These are phyloP conservation scores for Gremmenia infestans DNA, from an alignment of 2,329 filamentous ascomycete species.

Conservation along the genomic window DNA sequence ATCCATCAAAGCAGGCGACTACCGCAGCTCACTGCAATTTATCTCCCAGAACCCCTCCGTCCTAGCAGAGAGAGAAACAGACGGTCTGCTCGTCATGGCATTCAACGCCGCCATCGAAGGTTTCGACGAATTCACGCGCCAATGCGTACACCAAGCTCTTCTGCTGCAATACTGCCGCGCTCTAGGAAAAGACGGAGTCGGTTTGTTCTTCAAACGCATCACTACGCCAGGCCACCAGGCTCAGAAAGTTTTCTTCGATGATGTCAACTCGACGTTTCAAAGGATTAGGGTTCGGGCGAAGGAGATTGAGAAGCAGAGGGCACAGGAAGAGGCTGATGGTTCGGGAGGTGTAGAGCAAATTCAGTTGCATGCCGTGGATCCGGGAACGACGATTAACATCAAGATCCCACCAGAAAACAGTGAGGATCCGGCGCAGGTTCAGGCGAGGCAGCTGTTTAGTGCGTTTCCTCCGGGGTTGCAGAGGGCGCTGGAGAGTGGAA, in stretches of 20 bases:
- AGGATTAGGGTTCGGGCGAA: conserved; percentile 68
- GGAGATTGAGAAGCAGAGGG: conserved; percentile 41
- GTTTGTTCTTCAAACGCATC: conserved; percentile 93
- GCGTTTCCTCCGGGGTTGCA: conserved; percentile 76
- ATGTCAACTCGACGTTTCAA: conserved; percentile 82
- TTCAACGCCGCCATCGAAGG: conserved; percentile 82
- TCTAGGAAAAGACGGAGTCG: conserved; percentile 80
- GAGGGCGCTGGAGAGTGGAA: conserved; percentile 80
- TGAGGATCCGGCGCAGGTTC: conserved; percentile 58
- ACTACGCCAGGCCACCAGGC: conserved; percentile 87
- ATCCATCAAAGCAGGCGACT: conserved; percentile 70
- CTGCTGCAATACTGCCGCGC: conserved; percentile 92
- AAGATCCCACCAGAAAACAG: conserved; percentile 66
- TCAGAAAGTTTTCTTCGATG: conserved; percentile 83
- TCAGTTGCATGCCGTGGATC: conserved; percentile 93
- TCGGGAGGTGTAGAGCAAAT: conserved; percentile 83
- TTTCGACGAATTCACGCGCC: conserved; percentile 69
- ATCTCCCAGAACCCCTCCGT: conserved; percentile 74
- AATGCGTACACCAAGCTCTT: conserved; percentile 89
- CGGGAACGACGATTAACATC: conserved; percentile 87
- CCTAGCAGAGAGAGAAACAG: conserved; percentile 78
- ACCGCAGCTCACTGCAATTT: conserved; percentile 67
- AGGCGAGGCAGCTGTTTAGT: conserved; percentile 73
- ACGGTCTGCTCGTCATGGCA: conserved; percentile 83
- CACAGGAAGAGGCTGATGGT: conserved; percentile 50